phyloP scores from a whole-genome alignment of 2,329 filamentous ascomycete genomes.

The Neophaeococcomyces aloes region DNA sequence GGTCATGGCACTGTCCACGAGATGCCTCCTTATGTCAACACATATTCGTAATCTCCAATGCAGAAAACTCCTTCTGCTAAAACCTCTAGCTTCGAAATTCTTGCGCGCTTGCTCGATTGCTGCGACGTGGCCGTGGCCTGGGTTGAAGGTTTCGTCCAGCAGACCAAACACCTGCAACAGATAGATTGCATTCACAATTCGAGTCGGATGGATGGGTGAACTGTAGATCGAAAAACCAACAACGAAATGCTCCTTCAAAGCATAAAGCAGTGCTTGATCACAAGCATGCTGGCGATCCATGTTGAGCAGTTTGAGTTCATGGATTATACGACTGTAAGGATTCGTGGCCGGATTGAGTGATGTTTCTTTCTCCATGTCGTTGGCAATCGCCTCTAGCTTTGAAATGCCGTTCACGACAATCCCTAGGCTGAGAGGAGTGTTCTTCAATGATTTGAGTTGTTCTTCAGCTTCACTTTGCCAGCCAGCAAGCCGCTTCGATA shows the following conservation, averaged over 20 bases:
- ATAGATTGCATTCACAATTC: conserved; percentile 4
- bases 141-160: conserved; percentile 3
- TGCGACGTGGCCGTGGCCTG: background rate
- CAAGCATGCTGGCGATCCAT: background rate
- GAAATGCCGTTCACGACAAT: background rate
- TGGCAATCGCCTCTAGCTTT: background rate
- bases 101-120: background rate
- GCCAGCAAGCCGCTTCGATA: background rate
- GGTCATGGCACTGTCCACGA: background rate
- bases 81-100: background rate
- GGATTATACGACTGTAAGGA: background rate
- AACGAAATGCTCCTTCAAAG: background rate
- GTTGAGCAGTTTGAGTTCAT: conserved; percentile 5
- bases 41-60: conserved; percentile 3
- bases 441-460: background rate
- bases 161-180: conserved; percentile 2
- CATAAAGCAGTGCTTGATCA: background rate
- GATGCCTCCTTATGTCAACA: background rate
- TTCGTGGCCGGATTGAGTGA: background rate
- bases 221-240: conserved; percentile 1
- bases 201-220: conserved; percentile 1
- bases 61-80: conserved; percentile 1
- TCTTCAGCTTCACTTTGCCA: conserved; percentile 1
- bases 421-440: background rate
- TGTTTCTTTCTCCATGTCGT: background rate